Percentiles rank a stretch among this genome's conserved stretches.
Conservation (phyloP, 106 monocot species). For the Dendrobium catenatum region DNA sequence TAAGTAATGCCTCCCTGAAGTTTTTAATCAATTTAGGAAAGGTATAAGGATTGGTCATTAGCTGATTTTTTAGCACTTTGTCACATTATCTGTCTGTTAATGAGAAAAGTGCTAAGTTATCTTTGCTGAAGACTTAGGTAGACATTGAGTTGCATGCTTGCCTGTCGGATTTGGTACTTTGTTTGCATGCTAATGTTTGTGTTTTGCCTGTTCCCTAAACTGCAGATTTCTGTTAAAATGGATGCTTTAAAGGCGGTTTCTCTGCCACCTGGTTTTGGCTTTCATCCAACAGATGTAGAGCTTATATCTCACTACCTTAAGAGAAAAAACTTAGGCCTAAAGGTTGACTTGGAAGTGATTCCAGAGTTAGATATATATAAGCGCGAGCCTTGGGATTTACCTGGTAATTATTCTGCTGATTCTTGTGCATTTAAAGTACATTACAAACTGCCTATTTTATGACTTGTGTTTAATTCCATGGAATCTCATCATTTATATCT, state of each 20-base stretch:
- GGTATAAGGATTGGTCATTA: no score
- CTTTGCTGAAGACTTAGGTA: no score
- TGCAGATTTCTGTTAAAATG: slow-evolving; percentile 23
- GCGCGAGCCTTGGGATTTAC: slow-evolving; percentile 81
- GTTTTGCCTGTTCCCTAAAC: neutral
- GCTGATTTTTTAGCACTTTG: no score
- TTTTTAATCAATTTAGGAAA: no score
- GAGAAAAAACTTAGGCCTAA: slow-evolving; percentile 45
- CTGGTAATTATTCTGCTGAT: slow-evolving; percentile 35
- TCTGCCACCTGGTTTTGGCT: slow-evolving; percentile 69
- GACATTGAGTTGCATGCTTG: no score
- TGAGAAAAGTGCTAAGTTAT: no score
- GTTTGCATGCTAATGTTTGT: neutral
- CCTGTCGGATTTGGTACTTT: neutral
- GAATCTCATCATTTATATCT: neutral
- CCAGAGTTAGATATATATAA: slow-evolving; percentile 84
- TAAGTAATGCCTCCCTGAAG: no score
- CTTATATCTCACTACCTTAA: slow-evolving; percentile 74
- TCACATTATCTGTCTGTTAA: no score
- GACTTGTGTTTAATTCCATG: neutral
- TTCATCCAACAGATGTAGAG: slow-evolving; percentile 74
- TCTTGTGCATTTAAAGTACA: neutral
- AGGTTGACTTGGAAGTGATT: slow-evolving; percentile 54
- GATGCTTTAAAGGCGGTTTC: slow-evolving; percentile 14
- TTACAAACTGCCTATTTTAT: neutral